Evolutionary conservation across 2,329 filamentous ascomycete genomes (phyloP), one percentile per base, ranked within the genome.

Genomic region (Penicillium sp.): DNA sequence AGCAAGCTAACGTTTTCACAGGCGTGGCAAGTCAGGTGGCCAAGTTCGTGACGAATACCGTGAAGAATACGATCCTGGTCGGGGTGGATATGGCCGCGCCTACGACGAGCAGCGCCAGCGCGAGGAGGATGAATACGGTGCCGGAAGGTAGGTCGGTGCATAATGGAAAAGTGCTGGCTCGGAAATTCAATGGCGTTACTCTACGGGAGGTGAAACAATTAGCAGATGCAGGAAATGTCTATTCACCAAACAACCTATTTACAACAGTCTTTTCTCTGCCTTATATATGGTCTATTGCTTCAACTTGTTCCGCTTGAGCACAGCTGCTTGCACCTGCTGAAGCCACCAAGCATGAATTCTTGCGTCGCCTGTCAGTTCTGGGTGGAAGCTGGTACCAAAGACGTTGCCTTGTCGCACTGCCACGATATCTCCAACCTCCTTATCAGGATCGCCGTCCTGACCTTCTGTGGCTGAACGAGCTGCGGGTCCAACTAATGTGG

Each of bases 21-120:
- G 83, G 58, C 87, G 93, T 49, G 93, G 93, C 67, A 96, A 96
- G 79, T 96, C 90, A 56, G 94, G 94, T 55, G 94, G 94, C 4
- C 94, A 99, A 77, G 94, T 99, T 58, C 86, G 94, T 61, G 94
- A 99, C 72, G 95, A 99, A 79, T 99, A 97, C 76, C 86, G 94
- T 43, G 91, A 97, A 73, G 94, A 99, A 77, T 99, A 88, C 70
- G 94, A 99, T 71, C 93, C 96, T 56, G 94, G 94, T 14, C 84
- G 94, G 64, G 94, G 94, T 64, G 94, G 94, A 10, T 85, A 92
- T 63, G 93, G 94, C 41, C 83, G 92, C 60, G 90, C 90, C 53
- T 81, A 92, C 55, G 83, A 86, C 29, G 86, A 89, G 65, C 75
- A 80, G 66, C 73, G 79, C 60, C 68, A 75, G 62, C 83, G 74